Percentiles rank a stretch among this genome's conserved stretches.
Evolutionary conservation across 805 yeast genomes (phyloP).

Genomic region (Yarrowia keelungensis): DNA sequence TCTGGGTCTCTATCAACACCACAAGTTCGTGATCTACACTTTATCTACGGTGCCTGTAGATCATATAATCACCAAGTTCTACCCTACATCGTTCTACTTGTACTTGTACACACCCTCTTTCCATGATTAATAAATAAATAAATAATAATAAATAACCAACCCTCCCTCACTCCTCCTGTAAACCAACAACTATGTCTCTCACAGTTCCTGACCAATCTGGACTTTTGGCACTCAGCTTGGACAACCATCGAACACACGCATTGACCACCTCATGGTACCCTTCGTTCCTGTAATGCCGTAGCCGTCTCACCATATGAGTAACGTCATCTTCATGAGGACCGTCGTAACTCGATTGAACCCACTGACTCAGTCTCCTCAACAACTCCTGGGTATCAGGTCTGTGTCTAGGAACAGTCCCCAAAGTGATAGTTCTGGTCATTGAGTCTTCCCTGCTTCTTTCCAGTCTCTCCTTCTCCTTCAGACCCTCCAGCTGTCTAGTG

Average conservation of each 20-base stretch:
- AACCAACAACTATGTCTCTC: conserved; percentile 14
- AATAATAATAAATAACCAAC: conserved; percentile 3
- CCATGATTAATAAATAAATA: neutral
- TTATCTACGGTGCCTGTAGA: no score
- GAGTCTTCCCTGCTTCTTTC: conserved; percentile 5
- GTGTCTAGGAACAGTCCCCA: neutral
- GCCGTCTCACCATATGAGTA: neutral
- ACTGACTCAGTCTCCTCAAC: neutral
- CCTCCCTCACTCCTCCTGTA: neutral
- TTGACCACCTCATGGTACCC: conserved; percentile 27
- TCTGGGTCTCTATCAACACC: no score
- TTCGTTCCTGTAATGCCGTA: neutral
- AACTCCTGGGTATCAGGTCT: conserved; percentile 16
- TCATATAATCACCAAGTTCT: no score
- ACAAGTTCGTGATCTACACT: no score
- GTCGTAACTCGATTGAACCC: conserved; percentile 4
- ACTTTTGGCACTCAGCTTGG: conserved; percentile 4
- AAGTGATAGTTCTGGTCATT: neutral
- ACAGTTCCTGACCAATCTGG: conserved; percentile 4
- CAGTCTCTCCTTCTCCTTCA: conserved; percentile 31
- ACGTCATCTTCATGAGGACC: conserved; percentile 33
- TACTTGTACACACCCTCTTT: no score
- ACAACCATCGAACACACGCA: conserved; percentile 25
- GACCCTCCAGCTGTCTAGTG: conserved; percentile 5
- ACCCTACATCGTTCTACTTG: no score